Evolutionary conservation across 2,329 filamentous ascomycete genomes (phyloP), one percentile per base, ranked within the genome.

Genomic region (Ceratocystis colombiana): DNA sequence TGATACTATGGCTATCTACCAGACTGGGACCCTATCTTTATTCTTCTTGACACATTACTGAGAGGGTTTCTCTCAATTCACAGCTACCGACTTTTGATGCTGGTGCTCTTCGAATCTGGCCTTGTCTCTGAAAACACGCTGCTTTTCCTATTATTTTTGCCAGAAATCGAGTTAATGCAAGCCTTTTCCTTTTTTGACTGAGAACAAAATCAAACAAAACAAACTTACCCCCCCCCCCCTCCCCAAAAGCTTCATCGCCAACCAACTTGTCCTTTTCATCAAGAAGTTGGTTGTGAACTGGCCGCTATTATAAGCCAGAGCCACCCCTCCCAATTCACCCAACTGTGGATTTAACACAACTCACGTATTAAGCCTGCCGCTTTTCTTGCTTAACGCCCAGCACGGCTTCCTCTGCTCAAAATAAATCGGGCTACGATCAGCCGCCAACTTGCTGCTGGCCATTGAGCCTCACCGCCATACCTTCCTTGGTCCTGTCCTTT

Each of bases 401-500:
- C 48, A 53, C 48, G 22, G 48, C 48, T 53, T 53, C 22, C 20
- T 53, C 25, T 53, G 25, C 10, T n/a, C 20, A 25, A 28, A 28
- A 28, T 28, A 53, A 53, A 53, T 6, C 7, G 48, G 22, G 48
- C 15, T 25, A 53, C 48, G 20, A 53, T 53, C 22, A 7, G 48
- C 48, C 48, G 48, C 48, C 48, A 25, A 41, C 37, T 41, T 41
- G 37, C 25, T 53, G 20, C 20, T 53, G 48, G 48, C 48, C 22
- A 53, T 15, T 25, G 48, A 53, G 22, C 48, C 48, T 53, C 48
- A 53, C 48, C 48, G 48, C 48, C 48, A 53, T 53, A 25, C 10
- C 48, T 15, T 25, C 22, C 48, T 28, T 25, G 48, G 22, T 5
- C 48, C 22, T 53, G 22, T 28, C 22, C 8, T 53, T 53, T 53